Base-by-base conservation (phyloP, 805 yeast species). In the Clavispora vitiphila region DNA sequence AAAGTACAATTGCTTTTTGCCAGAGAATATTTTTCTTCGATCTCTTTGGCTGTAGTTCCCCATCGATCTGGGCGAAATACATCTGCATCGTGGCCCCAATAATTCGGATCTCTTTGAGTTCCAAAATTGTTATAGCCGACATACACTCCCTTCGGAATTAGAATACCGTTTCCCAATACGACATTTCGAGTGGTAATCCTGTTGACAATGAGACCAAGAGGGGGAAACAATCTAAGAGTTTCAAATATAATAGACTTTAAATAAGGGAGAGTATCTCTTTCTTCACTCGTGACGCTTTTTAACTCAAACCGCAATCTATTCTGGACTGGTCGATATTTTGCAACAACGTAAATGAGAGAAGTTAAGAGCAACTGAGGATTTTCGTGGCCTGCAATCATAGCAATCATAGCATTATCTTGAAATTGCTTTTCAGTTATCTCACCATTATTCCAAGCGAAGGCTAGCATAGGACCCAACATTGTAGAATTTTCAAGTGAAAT, bases 311-410 rank as follows among this genome's bases (percentile, higher is more conserved):
- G 51, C 5, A 72, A 42, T 8, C 46, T 44, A 1, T 38, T 24
- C 44, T 75, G 80, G 7, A 64, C 41, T 1, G 47, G 37, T 1
- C 57, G 58, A 47, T 69, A 39, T 43, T 77, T 78, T 1, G 74
- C 76, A 21, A 78, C 49, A 11, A 74, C 47, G 42, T 69, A 78
- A 1, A 78, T 47, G 5, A 72, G 50, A 0, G 80, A 73, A 1
- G 74, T 66, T 45, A 78, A 49, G 9, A 78, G 56, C 19, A 79
- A 52, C 44, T 77, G 78, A 0, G 84, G 84, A 46, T 79, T 79
- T 49, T 79, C 84, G 55, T 79, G 84, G 0, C 83, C 84, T 0
- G 84, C 84, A 35, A 79, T 74, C 51, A 78, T 56, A 3, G 77
- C 61, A 14, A 79, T 78, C 8, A 77, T 71, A 14, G 76, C 64